Percentiles rank a stretch among this genome's conserved stretches.
Conservation (phyloP, 129 eudicot genomes). For the Apium graveolens region DNA sequence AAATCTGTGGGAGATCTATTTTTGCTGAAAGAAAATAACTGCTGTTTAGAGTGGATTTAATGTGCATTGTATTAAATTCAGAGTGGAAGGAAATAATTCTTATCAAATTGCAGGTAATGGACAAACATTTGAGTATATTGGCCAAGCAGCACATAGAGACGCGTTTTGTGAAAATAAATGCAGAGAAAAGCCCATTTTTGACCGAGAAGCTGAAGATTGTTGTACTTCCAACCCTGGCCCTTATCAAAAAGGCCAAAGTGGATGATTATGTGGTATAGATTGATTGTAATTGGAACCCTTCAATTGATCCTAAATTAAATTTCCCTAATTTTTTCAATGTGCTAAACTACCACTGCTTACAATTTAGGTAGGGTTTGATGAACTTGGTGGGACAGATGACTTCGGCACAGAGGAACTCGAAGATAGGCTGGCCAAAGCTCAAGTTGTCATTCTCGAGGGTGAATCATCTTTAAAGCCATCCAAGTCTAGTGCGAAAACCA, state of each 20-base stretch:
- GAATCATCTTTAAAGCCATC: conserved; percentile 59
- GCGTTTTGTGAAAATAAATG: conserved; percentile 80
- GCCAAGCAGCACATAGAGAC: conserved; percentile 96
- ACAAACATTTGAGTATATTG: conserved; percentile 73
- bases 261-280: conserved; percentile 86
- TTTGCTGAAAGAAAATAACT: background rate
- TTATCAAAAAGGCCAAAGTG: conserved; percentile 85
- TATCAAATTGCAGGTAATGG: conserved; percentile 68
- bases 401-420: conserved; percentile 89
- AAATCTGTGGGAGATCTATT: background rate
- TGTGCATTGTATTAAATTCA: background rate
- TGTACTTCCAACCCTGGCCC: conserved; percentile 93
- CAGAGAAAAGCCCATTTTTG: conserved; percentile 91
- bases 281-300: background rate
- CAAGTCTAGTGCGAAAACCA: conserved; percentile 43
- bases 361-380: conserved; percentile 88
- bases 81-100: background rate
- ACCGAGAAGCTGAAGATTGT: conserved; percentile 83
- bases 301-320: background rate
- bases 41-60: background rate
- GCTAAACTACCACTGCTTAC: background rate
- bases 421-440: conserved; percentile 76
- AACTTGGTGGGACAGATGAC: conserved; percentile 83
- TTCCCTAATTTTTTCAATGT: background rate
- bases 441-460: conserved; percentile 73